These are phyloP conservation scores for Yamadazyma laniorum DNA, from an alignment of 805 yeast genomes.

Conservation along the genomic window DNA sequence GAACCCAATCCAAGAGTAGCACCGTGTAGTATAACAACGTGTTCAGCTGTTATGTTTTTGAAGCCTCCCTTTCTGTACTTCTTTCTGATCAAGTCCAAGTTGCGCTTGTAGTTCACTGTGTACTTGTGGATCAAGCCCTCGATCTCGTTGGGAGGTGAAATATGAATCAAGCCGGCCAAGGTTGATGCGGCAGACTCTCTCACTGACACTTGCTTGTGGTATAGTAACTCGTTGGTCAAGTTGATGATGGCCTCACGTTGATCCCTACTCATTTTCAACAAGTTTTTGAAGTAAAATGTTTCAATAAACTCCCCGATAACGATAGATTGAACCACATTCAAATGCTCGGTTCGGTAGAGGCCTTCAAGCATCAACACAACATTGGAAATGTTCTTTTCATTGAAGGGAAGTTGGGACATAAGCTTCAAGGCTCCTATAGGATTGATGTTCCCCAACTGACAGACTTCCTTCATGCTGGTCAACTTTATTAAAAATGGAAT, in stretches of 20 bases:
- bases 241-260: slow-evolving; percentile 52
- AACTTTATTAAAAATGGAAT: slow-evolving; percentile 69
- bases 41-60: slow-evolving; percentile 36
- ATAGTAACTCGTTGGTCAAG: slow-evolving; percentile 52
- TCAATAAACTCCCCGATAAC: slow-evolving; percentile 70
- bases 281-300: slow-evolving; percentile 66
- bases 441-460: slow-evolving; percentile 61
- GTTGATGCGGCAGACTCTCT: slow-evolving; percentile 71
- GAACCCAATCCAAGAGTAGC: slow-evolving; percentile 89
- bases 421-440: slow-evolving; percentile 47
- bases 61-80: slow-evolving; percentile 40
- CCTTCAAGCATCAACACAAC: slow-evolving; percentile 41
- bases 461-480: slow-evolving; percentile 72
- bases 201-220: slow-evolving; percentile 67
- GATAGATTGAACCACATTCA: slow-evolving; percentile 50
- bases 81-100: slow-evolving; percentile 41
- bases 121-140: slow-evolving; percentile 42
- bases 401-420: slow-evolving; percentile 44
- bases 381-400: slow-evolving; percentile 17
- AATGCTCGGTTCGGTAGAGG: slow-evolving; percentile 26
- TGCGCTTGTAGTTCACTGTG: slow-evolving; percentile 27
- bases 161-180: slow-evolving; percentile 77
- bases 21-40: slow-evolving; percentile 63
- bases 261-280: slow-evolving; percentile 47
- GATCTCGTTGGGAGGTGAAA: slow-evolving; percentile 47